phyloP scores from a whole-genome alignment of 1,139 yeast species.

The Citeromyces hawaiiensis region DNA sequence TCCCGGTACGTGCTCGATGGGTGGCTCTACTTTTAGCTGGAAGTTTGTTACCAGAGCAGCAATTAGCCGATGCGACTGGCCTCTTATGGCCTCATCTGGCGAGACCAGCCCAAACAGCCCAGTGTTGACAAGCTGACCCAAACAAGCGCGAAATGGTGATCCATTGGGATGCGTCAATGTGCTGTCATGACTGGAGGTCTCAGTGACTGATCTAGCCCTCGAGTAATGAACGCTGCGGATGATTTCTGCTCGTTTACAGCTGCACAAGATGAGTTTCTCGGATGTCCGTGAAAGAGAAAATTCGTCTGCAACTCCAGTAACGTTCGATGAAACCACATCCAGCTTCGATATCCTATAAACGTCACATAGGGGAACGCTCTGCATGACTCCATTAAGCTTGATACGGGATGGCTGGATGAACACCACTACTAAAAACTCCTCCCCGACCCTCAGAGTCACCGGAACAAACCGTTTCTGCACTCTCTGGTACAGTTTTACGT shows the following conservation, averaged over 20 bases:
- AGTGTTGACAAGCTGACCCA: slow-evolving; percentile 51
- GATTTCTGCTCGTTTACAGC: slow-evolving; percentile 53
- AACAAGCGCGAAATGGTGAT: slow-evolving; percentile 20
- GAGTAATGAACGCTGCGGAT: slow-evolving; percentile 58
- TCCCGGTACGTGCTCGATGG: slow-evolving; percentile 42
- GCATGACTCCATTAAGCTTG: slow-evolving; percentile 20
- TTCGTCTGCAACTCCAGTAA: slow-evolving; percentile 36
- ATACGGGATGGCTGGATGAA: slow-evolving; percentile 22
- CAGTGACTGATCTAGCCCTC: slow-evolving; percentile 27
- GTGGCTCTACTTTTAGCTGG: slow-evolving; percentile 46
- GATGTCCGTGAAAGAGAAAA: slow-evolving; percentile 37
- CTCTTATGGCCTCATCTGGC: slow-evolving; percentile 41
- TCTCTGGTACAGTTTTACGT: slow-evolving; percentile 39
- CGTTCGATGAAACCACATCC: slow-evolving; percentile 36
- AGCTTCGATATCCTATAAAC: slow-evolving; percentile 37
- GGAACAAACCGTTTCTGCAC: slow-evolving; percentile 28
- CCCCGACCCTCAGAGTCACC: slow-evolving; percentile 56
- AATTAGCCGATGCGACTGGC: slow-evolving; percentile 50
- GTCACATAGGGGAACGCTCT: slow-evolving; percentile 34
- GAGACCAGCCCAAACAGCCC: slow-evolving; percentile 59
- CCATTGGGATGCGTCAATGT: slow-evolving; percentile 1
- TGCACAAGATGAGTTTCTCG: slow-evolving; percentile 33
- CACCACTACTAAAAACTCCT: slow-evolving; percentile 21
- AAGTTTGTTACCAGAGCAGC: slow-evolving; percentile 52
- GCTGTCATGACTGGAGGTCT: neutral